phyloP scores from a whole-genome alignment of 2,329 filamentous ascomycete species.

The Pseudogymnoascus verrucosus region DNA sequence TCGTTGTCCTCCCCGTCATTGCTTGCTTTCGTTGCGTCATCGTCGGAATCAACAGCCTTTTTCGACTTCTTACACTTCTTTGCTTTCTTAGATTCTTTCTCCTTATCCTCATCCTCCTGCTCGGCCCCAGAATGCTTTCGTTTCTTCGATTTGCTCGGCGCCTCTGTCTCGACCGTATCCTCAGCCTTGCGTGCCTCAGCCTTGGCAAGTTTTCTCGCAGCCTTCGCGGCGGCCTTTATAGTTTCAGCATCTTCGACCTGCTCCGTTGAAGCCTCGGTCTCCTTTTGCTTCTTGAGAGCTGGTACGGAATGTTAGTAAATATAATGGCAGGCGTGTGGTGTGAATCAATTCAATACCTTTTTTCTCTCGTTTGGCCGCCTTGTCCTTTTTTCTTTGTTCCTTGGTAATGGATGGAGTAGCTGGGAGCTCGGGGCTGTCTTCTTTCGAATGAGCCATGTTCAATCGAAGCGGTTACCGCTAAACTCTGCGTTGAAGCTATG shows the following conservation, averaged over 20 bases:
- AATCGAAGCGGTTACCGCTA: not conserved
- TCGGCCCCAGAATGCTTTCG: constrained; percentile 19
- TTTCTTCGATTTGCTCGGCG: constrained; percentile 11
- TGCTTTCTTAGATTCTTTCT: not conserved
- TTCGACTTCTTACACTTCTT: constrained; percentile 12
- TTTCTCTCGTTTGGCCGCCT: constrained; percentile 5
- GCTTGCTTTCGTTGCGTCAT: constrained; percentile 11
- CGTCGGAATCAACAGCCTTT: not conserved
- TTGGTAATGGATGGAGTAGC: not conserved
- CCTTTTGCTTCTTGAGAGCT: constrained; percentile 4
- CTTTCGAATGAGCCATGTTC: not conserved
- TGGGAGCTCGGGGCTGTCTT: not conserved
- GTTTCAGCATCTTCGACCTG: constrained; percentile 28
- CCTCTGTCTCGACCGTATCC: constrained; percentile 16
- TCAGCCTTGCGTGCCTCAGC: constrained; percentile 19
- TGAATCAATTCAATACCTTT: not conserved
- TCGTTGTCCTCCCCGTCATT: constrained; percentile 6
- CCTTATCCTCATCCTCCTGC: constrained; percentile 8
- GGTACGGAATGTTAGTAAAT: not conserved
- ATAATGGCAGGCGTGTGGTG: not conserved
- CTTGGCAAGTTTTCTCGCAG: constrained; percentile 21
- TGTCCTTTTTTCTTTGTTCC: not conserved
- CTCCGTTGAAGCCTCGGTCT: constrained; percentile 43
- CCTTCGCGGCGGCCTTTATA: constrained; percentile 19
- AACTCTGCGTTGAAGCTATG: not conserved